These are phyloP conservation scores for Geum urbanum DNA, from an alignment of 306 rosid genomes.

Conservation along the genomic window DNA sequence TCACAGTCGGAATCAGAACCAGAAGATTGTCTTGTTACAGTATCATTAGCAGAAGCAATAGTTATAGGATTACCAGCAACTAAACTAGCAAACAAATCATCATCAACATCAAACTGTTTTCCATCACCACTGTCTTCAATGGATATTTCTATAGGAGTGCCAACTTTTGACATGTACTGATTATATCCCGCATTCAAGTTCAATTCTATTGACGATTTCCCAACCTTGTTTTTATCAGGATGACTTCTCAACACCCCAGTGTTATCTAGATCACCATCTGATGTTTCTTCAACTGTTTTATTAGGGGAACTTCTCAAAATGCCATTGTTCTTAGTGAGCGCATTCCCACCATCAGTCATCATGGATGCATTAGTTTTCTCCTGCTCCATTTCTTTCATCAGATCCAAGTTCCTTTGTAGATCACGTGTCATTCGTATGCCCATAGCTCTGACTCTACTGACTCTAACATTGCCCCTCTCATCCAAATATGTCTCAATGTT, in stretches of 20 bases:
- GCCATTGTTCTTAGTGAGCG: conserved; percentile 19
- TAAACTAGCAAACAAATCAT: conserved; percentile 67
- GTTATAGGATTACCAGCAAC: conserved; percentile 51
- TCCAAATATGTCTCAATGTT: conserved; percentile 72
- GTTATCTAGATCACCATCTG: conserved; percentile 23
- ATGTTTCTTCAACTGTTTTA: conserved; percentile 21
- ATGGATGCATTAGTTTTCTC: conserved; percentile 41
- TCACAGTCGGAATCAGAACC: conserved; percentile 53
- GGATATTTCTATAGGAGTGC: conserved; percentile 58
- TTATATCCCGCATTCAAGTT: conserved; percentile 35
- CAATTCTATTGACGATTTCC: conserved; percentile 31
- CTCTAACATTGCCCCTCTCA: conserved; percentile 76
- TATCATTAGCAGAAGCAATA: conserved; percentile 33
- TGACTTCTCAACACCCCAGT: conserved; percentile 29
- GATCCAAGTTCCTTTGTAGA: conserved; percentile 88
- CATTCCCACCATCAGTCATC: conserved; percentile 23
- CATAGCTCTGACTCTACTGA: conserved; percentile 87
- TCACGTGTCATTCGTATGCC: conserved; percentile 96
- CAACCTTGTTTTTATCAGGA: conserved; percentile 31
- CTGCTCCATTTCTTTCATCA: conserved; percentile 81
- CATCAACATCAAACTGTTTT: conserved; percentile 47
- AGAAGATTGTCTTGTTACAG: conserved; percentile 28
- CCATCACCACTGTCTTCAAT: conserved; percentile 46
- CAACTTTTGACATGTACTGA: conserved; percentile 28
- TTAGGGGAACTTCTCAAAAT: conserved; percentile 28